Percentiles rank a stretch among this genome's conserved stretches.
These are phyloP conservation scores for Claviceps sp. DNA, from an alignment of 2,329 filamentous ascomycete genomes.

Conservation along the genomic window DNA sequence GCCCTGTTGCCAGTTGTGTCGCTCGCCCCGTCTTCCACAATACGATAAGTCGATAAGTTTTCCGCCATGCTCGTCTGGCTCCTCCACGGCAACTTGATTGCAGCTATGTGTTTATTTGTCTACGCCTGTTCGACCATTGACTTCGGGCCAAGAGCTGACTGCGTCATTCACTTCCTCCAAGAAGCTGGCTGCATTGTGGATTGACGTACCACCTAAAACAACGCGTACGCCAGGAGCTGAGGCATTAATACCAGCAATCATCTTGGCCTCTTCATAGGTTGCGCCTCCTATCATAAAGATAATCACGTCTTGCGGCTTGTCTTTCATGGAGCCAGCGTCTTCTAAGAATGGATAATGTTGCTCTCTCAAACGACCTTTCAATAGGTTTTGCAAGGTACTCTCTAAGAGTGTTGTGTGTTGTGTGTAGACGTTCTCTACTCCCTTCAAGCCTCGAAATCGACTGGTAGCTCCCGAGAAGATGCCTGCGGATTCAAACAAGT, in stretches of 20 bases:
- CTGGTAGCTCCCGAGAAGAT: slow-evolving; percentile 83
- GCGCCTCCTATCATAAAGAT: slow-evolving; percentile 88
- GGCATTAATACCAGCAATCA: slow-evolving; percentile 88
- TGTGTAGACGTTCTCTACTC: slow-evolving; percentile 97
- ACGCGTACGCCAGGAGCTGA: slow-evolving; percentile 78
- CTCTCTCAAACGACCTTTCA: slow-evolving; percentile 79
- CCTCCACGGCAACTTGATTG: not conserved
- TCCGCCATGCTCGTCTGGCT: no score
- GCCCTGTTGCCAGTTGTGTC: no score
- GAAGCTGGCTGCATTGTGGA: slow-evolving; percentile 82
- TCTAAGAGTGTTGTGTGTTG: slow-evolving; percentile 88
- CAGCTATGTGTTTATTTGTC: not conserved
- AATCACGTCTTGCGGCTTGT: slow-evolving; percentile 93
- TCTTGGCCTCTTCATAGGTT: slow-evolving; percentile 95
- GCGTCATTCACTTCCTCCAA: slow-evolving; percentile 85
- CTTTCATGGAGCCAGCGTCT: slow-evolving; percentile 69
- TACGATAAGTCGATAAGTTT: no score
- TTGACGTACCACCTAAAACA: slow-evolving; percentile 73
- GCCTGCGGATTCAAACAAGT: slow-evolving; percentile 81
- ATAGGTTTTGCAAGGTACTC: slow-evolving; percentile 76
- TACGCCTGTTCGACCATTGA: slow-evolving; percentile 16
- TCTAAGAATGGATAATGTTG: slow-evolving; percentile 90
- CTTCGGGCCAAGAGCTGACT: slow-evolving; percentile 74
- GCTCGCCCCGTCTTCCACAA: no score
- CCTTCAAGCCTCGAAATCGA: slow-evolving; percentile 87